phyloP scores from a whole-genome alignment of 2,329 filamentous ascomycete species.

The Fusarium coicis region DNA sequence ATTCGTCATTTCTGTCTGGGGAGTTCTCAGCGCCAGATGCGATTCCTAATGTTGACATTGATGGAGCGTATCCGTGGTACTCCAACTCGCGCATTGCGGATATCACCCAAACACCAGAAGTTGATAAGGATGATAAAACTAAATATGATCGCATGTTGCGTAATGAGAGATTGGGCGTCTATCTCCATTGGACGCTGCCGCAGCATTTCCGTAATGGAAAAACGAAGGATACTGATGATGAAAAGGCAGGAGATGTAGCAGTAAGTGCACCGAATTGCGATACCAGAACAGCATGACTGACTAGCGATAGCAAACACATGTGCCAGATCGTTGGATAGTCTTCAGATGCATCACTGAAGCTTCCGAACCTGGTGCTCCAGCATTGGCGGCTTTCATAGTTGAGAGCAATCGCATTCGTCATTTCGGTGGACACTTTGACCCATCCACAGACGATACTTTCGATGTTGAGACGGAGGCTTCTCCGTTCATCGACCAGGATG shows the following conservation, averaged over 20 bases:
- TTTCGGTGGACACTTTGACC: not conserved
- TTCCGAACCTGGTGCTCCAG: not conserved
- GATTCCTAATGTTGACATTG: not conserved
- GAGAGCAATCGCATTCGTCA: not conserved
- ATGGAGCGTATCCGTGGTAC: not conserved
- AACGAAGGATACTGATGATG: not conserved
- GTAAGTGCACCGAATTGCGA: too few species aligned
- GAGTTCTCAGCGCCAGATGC: not conserved
- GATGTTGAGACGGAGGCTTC: not conserved
- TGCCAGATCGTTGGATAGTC: not conserved
- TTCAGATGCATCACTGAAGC: not conserved
- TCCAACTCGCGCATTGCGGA: not conserved
- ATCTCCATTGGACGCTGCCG: not conserved
- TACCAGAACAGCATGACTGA: not conserved
- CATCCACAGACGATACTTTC: not conserved
- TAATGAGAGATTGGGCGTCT: not conserved
- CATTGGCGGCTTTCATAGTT: not conserved
- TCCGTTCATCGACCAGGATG: not conserved
- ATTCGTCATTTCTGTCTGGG: not conserved
- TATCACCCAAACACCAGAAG: not conserved
- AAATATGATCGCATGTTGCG: not conserved
- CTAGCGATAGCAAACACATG: not conserved
- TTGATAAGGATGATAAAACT: not conserved
- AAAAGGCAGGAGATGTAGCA: not conserved
- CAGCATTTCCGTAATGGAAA: not conserved